These are phyloP conservation scores for Rhizoclosmatium globosum DNA, from an alignment of 192 early-diverging fungal genomes.

Conservation along the genomic window DNA sequence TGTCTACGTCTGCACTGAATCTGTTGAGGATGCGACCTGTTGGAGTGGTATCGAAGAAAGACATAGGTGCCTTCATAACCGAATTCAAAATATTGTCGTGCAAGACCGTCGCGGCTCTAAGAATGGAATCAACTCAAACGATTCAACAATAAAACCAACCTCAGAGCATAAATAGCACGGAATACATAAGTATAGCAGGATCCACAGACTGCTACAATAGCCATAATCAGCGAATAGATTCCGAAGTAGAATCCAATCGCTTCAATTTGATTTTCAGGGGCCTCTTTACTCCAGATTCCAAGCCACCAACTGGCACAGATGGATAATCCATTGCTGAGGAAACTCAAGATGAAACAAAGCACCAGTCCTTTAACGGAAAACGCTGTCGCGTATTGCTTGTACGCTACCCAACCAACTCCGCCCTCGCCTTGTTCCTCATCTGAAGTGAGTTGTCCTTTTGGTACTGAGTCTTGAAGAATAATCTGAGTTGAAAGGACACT, in stretches of 20 bases:
- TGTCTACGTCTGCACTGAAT: constrained; percentile 42
- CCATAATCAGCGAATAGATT: constrained; percentile 13
- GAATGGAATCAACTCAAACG: constrained; percentile 7
- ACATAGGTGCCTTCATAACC: constrained; percentile 67
- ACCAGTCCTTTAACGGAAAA: constrained; percentile 18
- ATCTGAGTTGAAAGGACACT: constrained; percentile 30
- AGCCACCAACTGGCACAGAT: constrained; percentile 34
- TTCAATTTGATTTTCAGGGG: constrained; percentile 9
- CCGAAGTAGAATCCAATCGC: constrained; percentile 26
- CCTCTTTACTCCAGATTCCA: constrained; percentile 21
- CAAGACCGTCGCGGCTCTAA: constrained; percentile 31
- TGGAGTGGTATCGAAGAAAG: constrained; percentile 93
- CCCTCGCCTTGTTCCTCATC: constrained; percentile 34
- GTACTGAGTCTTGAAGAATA: no score
- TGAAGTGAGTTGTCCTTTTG: neutral
- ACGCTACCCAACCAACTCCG: constrained; percentile 23
- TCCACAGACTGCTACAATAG: neutral
- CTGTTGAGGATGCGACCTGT: constrained; percentile 76
- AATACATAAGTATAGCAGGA: constrained; percentile 21
- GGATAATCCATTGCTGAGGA: constrained; percentile 19
- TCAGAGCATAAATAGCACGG: constrained; percentile 26
- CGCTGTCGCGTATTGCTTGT: constrained; percentile 26
- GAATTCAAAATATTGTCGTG: constrained; percentile 25
- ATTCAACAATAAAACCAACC: neutral
- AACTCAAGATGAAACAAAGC: constrained; percentile 12